Evolutionary conservation across 2,329 filamentous ascomycete species (phyloP).

Genomic region (Orbilia brochopaga): DNA sequence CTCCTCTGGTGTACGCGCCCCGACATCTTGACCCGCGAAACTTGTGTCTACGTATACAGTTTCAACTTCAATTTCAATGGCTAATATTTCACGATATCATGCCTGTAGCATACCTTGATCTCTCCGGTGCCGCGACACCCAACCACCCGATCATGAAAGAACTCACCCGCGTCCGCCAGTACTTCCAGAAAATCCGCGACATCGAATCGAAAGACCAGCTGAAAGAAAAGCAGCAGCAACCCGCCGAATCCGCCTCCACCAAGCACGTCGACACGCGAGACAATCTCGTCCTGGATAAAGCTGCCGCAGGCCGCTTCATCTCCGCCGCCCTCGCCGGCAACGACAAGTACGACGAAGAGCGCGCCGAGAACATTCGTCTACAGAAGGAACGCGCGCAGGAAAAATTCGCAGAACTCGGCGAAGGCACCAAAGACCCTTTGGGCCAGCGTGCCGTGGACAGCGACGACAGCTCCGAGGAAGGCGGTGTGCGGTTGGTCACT

Average conservation of each 20-base stretch:
- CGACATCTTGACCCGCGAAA: background rate
- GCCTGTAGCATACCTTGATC: constrained; percentile 70
- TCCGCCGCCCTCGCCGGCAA: constrained; percentile 72
- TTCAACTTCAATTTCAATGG: background rate
- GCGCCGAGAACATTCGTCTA: constrained; percentile 62
- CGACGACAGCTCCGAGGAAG: constrained; percentile 27
- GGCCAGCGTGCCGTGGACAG: constrained; percentile 21
- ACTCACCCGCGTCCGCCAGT: constrained; percentile 83
- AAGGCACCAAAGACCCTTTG: constrained; percentile 52
- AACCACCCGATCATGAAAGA: constrained; percentile 84
- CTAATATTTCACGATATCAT: constrained; percentile 22
- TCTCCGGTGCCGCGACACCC: constrained; percentile 81
- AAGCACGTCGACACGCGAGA: constrained; percentile 29
- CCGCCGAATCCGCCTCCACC: constrained; percentile 60
- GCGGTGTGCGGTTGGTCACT: constrained; percentile 31
- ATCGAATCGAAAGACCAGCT: constrained; percentile 42
- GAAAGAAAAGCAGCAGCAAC: constrained; percentile 65
- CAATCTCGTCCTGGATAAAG: constrained; percentile 52
- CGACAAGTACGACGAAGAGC: constrained; percentile 62
- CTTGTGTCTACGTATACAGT: background rate
- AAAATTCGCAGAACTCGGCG: constrained; percentile 60
- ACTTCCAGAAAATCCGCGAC: constrained; percentile 88
- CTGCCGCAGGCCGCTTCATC: constrained; percentile 64
- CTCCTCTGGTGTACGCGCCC: constrained; percentile 60
- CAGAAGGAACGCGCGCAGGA: constrained; percentile 62